A percentile compares a stretch with the other conserved stretches of the same genome.
Conservation (phyloP, 2,329 filamentous ascomycete species). For the Sclerotinia subarctica region DNA sequence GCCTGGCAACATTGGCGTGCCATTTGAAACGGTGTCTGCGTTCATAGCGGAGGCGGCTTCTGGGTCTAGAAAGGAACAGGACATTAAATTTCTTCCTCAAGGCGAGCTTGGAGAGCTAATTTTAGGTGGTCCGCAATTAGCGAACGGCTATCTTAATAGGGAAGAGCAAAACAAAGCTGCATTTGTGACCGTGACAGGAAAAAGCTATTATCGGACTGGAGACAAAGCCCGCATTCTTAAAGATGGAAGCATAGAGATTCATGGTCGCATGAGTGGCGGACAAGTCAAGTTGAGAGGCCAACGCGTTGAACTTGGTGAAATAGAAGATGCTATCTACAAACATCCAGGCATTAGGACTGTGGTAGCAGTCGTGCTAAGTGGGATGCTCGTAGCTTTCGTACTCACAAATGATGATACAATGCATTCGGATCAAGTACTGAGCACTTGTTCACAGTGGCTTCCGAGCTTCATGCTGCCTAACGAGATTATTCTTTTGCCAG, state of each 20-base stretch:
- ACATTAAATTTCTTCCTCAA: conserved; percentile 33
- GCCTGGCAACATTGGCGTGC: conserved; percentile 70
- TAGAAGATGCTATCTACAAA: conserved; percentile 67
- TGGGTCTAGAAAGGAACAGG: conserved; percentile 24
- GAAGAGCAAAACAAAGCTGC: conserved; percentile 68
- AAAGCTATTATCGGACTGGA: conserved; percentile 76
- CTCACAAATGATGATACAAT: conserved; percentile 42
- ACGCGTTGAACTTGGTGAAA: conserved; percentile 74
- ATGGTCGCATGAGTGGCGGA: conserved; percentile 73
- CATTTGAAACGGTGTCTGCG: conserved; percentile 67
- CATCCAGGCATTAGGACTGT: conserved; percentile 61
- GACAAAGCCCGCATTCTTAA: conserved; percentile 70
- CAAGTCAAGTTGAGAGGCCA: conserved; percentile 88
- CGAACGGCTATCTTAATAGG: conserved; percentile 77
- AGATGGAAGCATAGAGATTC: conserved; percentile 73
- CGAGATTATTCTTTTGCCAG: conserved; percentile 61
- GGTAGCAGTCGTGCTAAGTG: conserved; percentile 63
- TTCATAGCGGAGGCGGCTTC: conserved; percentile 34
- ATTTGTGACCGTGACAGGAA: conserved; percentile 64
- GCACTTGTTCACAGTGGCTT: conserved; percentile 69
- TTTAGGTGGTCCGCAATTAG: conserved; percentile 76
- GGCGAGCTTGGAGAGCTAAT: conserved; percentile 60
- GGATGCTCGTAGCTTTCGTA: conserved; percentile 67
- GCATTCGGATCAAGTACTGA: conserved; percentile 47
- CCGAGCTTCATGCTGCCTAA: conserved; percentile 80